Percentiles rank a stretch among this genome's conserved stretches.
Conservation (phyloP, 805 yeast species). For the Candida arabinofermentans region DNA sequence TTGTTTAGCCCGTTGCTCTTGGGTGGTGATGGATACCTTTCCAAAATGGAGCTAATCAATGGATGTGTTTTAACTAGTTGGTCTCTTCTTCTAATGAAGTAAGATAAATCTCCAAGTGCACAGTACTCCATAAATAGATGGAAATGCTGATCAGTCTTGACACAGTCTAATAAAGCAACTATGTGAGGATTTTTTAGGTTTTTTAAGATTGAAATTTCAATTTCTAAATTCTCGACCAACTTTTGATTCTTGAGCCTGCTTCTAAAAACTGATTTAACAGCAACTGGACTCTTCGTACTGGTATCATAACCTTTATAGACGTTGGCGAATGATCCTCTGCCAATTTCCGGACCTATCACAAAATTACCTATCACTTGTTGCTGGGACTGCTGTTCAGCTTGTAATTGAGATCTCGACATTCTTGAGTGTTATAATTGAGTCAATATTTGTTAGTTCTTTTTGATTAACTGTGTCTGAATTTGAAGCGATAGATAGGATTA, state of each 20-base stretch:
- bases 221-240: constrained; percentile 83
- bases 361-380: constrained; percentile 41
- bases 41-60: constrained; percentile 67
- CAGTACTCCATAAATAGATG: constrained; percentile 96
- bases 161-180: constrained; percentile 80
- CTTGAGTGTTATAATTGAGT: too few species aligned
- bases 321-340: constrained; percentile 93
- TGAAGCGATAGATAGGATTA: too few species aligned
- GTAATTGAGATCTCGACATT: constrained; percentile 4
- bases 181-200: constrained; percentile 90
- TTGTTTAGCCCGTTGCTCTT: constrained; percentile 77
- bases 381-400: constrained; percentile 1
- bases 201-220: constrained; percentile 86
- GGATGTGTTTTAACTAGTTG: constrained; percentile 76
- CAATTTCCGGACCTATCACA: constrained; percentile 77
- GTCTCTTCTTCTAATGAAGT: constrained; percentile 72
- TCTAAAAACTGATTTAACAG: constrained; percentile 83
- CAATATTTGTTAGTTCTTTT: too few species aligned
- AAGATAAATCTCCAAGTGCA: constrained; percentile 89
- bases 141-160: constrained; percentile 70
- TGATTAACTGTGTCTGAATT: too few species aligned
- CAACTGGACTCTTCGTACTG: constrained; percentile 59
- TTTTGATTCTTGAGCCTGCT: constrained; percentile 81
- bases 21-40: constrained; percentile 77
- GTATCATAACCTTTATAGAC: constrained; percentile 80